A percentile compares a stretch with the other conserved stretches of the same genome.
Evolutionary conservation across 2,329 filamentous ascomycete genomes (phyloP).

Genomic region (Coccinonectria pachysandricola): DNA sequence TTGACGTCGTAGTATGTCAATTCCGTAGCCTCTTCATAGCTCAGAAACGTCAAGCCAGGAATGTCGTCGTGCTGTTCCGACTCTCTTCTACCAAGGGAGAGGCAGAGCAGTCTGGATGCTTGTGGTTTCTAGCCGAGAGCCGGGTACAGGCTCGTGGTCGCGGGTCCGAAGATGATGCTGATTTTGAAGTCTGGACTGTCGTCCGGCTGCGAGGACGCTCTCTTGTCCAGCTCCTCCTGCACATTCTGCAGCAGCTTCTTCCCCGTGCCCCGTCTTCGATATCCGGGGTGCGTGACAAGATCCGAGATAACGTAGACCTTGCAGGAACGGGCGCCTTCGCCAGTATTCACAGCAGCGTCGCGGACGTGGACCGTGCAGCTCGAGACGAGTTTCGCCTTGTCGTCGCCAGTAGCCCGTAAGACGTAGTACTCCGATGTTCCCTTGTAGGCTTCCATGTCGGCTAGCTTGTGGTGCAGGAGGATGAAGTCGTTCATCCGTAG

Average conservation of each 20-base stretch:
- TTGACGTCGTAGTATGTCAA: conserved; percentile 14
- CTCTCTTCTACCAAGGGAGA: conserved; percentile 15
- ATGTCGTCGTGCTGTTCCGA: conserved; percentile 11
- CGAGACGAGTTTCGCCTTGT: too few relatives aligned
- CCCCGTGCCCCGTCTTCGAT: conserved; percentile 26
- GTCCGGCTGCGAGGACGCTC: conserved; percentile 7
- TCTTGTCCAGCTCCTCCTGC: conserved; percentile 22
- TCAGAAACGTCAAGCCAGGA: conserved; percentile 14
- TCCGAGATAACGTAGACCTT: conserved; percentile 24
- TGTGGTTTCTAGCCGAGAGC: conserved; percentile 25
- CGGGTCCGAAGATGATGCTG: conserved; percentile 27
- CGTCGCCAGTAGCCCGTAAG: conserved; percentile 17
- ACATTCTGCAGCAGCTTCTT: conserved; percentile 23
- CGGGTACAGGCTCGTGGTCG: conserved; percentile 22
- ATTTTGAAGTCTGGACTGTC: too few relatives aligned
- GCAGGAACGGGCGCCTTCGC: conserved; percentile 14
- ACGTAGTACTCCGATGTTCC: conserved; percentile 19
- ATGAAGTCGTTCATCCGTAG: conserved; percentile 8
- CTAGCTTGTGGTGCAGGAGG: conserved; percentile 7
- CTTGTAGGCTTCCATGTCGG: conserved; percentile 1
- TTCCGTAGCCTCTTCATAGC: conserved; percentile 10
- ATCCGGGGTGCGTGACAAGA: conserved; percentile 25
- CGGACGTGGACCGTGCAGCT: conserved; percentile 23
- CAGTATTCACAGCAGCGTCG: conserved; percentile 8
- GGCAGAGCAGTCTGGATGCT: conserved; percentile 24